Evolutionary conservation across 139 green algal genomes (phyloP).

Genomic region (Picochlorum sp.): DNA sequence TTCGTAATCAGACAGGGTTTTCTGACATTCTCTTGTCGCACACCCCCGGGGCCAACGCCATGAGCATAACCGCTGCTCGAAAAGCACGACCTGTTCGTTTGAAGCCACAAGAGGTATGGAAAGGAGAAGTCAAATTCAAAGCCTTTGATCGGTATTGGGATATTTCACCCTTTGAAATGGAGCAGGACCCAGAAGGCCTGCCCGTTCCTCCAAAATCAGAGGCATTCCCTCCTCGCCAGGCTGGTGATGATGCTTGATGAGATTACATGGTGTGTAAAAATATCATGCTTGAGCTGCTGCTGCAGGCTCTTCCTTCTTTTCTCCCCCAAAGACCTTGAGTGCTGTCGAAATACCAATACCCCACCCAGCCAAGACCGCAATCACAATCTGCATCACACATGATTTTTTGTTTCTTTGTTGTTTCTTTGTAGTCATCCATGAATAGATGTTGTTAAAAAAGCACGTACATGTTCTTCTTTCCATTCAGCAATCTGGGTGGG

Average conservation of each 20-base stretch:
- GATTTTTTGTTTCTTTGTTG: too few relatives aligned
- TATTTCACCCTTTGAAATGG: slow-evolving; percentile 30
- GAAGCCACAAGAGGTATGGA: slow-evolving; percentile 27
- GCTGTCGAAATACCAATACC: slow-evolving; percentile 37
- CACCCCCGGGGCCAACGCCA: slow-evolving; percentile 6
- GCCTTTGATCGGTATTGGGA: slow-evolving; percentile 33
- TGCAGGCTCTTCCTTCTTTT: slow-evolving; percentile 27
- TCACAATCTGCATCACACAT: slow-evolving; percentile 34
- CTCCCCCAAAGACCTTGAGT: slow-evolving; percentile 40
- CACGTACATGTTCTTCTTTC: slow-evolving; percentile 45
- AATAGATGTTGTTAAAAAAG: too few relatives aligned
- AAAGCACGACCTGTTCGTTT: slow-evolving; percentile 21
- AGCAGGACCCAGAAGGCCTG: slow-evolving; percentile 6
- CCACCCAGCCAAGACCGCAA: slow-evolving; percentile 43
- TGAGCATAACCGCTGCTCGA: slow-evolving; percentile 15
- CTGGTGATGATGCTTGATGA: background rate
- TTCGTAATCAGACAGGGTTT: slow-evolving; percentile 19
- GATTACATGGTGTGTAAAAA: background rate
- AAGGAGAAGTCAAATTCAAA: slow-evolving; percentile 26
- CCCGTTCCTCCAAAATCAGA: slow-evolving; percentile 4
- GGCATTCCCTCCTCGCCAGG: slow-evolving; percentile 3
- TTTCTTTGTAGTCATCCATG: too few relatives aligned
- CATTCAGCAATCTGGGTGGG: slow-evolving; percentile 29
- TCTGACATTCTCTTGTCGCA: slow-evolving; percentile 18
- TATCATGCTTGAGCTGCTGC: background rate